Percentiles rank a stretch among this genome's conserved stretches.
Evolutionary conservation across 2,329 filamentous ascomycete genomes (phyloP).

Genomic region (Fusarium vanettenii): DNA sequence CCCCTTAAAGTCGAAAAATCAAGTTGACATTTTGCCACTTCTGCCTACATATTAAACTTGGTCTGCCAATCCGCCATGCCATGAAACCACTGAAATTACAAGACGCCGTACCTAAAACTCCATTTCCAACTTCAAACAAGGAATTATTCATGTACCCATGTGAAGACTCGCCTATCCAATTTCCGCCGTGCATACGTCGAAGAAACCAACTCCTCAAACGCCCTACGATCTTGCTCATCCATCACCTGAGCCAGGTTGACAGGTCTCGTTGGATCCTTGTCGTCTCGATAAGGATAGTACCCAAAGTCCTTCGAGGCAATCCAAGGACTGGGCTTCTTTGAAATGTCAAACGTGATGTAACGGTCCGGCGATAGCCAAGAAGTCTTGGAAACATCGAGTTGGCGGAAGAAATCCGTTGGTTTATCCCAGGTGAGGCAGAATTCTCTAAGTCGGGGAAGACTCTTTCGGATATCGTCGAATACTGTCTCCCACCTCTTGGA

Average conservation of each 20-base stretch:
- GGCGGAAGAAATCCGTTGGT: neutral
- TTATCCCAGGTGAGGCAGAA: slow-evolving; percentile 19
- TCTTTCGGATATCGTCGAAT: slow-evolving; percentile 32
- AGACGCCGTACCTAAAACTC: neutral
- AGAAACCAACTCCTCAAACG: neutral
- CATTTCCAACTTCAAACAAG: neutral
- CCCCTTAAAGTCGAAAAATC: neutral
- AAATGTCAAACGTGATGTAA: neutral
- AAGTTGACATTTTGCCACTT: neutral
- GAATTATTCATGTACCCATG: neutral
- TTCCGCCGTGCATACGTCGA: neutral
- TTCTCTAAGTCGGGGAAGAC: slow-evolving; percentile 24
- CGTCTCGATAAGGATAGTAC: neutral
- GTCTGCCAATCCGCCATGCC: neutral
- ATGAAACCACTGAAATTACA: neutral
- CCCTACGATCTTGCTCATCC: neutral
- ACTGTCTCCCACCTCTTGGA: slow-evolving; percentile 32
- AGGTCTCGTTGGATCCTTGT: neutral
- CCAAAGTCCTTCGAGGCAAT: neutral
- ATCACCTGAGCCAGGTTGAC: neutral
- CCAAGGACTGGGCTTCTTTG: neutral
- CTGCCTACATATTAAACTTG: neutral
- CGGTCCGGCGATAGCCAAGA: neutral
- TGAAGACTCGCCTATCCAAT: neutral
- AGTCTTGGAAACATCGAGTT: neutral